A percentile compares a stretch with the other conserved stretches of the same genome.
These are phyloP conservation scores for Panicum virgatum DNA, from an alignment of 202 grass and related monocot species.

Conservation along the genomic window DNA sequence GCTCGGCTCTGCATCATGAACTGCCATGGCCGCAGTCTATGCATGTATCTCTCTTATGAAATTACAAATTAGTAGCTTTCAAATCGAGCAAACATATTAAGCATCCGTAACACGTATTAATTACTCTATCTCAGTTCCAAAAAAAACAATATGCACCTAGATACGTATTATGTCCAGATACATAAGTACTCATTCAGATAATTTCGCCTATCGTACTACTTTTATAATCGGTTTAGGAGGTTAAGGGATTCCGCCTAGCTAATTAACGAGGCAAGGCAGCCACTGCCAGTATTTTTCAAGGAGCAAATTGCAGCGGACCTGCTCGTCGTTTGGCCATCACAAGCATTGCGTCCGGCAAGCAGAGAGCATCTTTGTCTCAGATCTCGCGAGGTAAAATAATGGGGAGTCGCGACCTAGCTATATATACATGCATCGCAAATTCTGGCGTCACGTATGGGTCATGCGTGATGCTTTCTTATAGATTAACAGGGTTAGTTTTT, in stretches of 20 bases:
- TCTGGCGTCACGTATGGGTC: slow-evolving; percentile 28
- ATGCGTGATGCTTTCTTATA: slow-evolving; percentile 14
- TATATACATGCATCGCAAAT: background rate
- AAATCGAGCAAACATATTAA: slow-evolving; percentile 14
- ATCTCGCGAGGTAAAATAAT: slow-evolving; percentile 30
- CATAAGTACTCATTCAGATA: background rate
- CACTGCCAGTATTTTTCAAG: background rate
- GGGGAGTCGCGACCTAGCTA: background rate
- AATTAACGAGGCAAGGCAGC: slow-evolving; percentile 13
- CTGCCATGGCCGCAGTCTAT: background rate
- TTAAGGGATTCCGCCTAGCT: slow-evolving; percentile 40
- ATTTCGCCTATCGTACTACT: background rate
- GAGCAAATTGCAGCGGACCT: slow-evolving; percentile 43
- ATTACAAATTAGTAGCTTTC: background rate
- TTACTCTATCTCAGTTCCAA: too few species aligned
- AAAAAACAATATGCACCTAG: too few species aligned
- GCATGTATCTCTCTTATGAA: background rate
- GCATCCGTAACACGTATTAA: background rate
- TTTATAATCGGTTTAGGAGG: slow-evolving; percentile 24
- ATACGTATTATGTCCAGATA: too few species aligned
- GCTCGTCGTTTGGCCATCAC: slow-evolving; percentile 17
- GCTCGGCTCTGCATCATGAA: background rate
- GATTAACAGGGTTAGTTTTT: background rate
- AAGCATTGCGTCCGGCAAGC: slow-evolving; percentile 25
- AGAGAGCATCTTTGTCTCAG: slow-evolving; percentile 44